These are phyloP conservation scores for Picea sitchensis DNA, from an alignment of 75 land plant genomes.

Conservation along the genomic window DNA sequence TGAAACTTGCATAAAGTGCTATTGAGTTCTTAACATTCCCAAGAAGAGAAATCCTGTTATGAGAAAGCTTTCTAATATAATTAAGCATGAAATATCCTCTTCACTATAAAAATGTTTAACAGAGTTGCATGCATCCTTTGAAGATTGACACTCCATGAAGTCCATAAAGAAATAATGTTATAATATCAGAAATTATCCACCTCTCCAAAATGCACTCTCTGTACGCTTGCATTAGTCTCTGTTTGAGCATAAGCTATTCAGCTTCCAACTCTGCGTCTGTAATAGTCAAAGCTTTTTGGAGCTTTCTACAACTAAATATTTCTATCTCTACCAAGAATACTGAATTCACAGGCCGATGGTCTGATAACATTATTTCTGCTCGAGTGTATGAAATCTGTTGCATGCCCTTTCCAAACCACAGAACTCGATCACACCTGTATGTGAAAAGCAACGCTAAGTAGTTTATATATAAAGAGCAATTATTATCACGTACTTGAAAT, in stretches of 20 bases:
- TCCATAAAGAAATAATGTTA: not conserved
- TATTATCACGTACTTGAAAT: no score
- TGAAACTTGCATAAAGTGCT: not conserved
- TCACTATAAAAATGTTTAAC: not conserved
- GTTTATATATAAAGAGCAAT: not conserved
- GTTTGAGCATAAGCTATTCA: not conserved
- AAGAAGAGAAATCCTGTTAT: not conserved
- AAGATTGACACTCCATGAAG: not conserved
- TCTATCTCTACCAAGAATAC: conserved; percentile 36
- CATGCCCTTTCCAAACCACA: conserved; percentile 74
- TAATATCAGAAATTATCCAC: not conserved
- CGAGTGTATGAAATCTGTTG: conserved; percentile 50
- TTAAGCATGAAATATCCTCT: not conserved
- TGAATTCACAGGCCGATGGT: conserved; percentile 78
- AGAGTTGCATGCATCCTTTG: not conserved
- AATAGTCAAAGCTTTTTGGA: conserved; percentile 28
- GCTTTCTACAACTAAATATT: conserved; percentile 18
- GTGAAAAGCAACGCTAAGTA: conserved; percentile 2
- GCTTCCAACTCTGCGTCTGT: conserved; percentile 30
- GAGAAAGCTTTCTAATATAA: not conserved
- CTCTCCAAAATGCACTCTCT: conserved; percentile 1
- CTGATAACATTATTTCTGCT: conserved; percentile 57
- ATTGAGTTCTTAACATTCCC: not conserved
- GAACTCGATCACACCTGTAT: conserved; percentile 85
- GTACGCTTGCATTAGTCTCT: not conserved